Evolutionary conservation across 148 eudicot genomes (phyloP), one percentile per base, ranked within the genome.

Genomic region (Diospyros kaki): DNA sequence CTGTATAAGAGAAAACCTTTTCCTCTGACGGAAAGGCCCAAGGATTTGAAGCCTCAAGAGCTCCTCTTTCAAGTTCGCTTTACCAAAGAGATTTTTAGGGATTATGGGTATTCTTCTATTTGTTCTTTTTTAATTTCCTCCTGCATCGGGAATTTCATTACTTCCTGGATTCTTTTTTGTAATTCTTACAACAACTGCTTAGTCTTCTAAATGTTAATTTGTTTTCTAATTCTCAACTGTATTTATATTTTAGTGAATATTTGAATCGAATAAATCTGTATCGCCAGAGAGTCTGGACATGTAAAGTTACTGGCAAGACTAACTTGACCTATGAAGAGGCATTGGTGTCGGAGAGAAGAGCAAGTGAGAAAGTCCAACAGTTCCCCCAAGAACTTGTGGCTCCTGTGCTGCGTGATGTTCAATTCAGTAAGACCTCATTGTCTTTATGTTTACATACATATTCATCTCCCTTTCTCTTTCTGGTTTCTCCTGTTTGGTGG

Each of bases 321-420:
- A 91, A 93, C 79, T 77, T 95, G 84, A 95, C 97, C 42, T 95
- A 87, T 80, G 99, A 95, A 78, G 99, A 95, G 85, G 97, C 99
- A 58, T 78, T 95, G 84, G 87, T 85, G 18, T 93, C 97, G 0
- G 99, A 95, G 81, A 92, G 83, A 78, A 86, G 66, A 68, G 98
- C 98, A 41, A 69, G 81, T 42, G 89, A 95, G 75, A 89, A 86
- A 82, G 86, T 88, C 77, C 93, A 89, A 61, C 83, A 87, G 68
- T 86, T 95, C 81, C 99, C 99, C 17, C 83, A 83, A 73, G 90
- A 95, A 75, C 84, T 89, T 5, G 76, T 95, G 7, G 86, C 46
- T 18, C 90, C 98, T 63, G 86, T 89, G 76, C 86, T 95, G 64
- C 90, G 78, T 18, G 89, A 82, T 48, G 81, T 95, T 67, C 99